Conservation (phyloP, 2,329 filamentous ascomycete species). For the Alternaria arbusti region DNA sequence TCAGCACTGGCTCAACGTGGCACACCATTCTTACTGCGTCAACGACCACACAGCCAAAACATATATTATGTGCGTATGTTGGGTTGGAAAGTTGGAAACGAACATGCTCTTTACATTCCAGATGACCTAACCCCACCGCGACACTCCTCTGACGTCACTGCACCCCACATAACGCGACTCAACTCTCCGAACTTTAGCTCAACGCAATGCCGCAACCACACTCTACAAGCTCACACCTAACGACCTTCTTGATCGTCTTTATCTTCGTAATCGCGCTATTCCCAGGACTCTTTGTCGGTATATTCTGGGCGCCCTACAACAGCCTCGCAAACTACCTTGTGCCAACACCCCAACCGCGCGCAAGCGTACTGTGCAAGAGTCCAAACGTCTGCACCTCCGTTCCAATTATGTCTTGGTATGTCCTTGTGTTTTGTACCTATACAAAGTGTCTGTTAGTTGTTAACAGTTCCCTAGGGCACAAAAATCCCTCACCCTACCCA, state of each 20-base stretch:
- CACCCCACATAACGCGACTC: constrained; percentile 10
- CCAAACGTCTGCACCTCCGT: constrained; percentile 36
- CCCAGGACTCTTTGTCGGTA: constrained; percentile 54
- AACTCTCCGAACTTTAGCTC: constrained; percentile 17
- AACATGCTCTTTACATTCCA: background rate
- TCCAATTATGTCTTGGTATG: constrained; percentile 42
- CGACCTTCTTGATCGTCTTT: constrained; percentile 55
- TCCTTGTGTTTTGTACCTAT: background rate
- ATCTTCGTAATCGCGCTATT: constrained; percentile 60
- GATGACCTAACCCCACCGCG: background rate
- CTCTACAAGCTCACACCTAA: constrained; percentile 42
- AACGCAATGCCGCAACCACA: constrained; percentile 24
- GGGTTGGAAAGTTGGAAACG: background rate
- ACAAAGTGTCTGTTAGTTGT: background rate
- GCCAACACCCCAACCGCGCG: constrained; percentile 24
- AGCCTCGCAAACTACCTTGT: constrained; percentile 34
- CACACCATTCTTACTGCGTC: background rate
- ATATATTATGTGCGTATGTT: background rate
- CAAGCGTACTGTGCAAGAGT: constrained; percentile 29
- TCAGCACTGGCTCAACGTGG: background rate
- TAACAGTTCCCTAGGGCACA: constrained; percentile 61
- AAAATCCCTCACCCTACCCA: constrained; percentile 80
- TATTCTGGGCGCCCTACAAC: constrained; percentile 46
- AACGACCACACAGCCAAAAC: rapidly evolving
- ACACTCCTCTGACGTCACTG: constrained; percentile 6